These are phyloP conservation scores for Usnea hakonensis DNA, from an alignment of 495 filamentous ascomycete species.

Conservation along the genomic window DNA sequence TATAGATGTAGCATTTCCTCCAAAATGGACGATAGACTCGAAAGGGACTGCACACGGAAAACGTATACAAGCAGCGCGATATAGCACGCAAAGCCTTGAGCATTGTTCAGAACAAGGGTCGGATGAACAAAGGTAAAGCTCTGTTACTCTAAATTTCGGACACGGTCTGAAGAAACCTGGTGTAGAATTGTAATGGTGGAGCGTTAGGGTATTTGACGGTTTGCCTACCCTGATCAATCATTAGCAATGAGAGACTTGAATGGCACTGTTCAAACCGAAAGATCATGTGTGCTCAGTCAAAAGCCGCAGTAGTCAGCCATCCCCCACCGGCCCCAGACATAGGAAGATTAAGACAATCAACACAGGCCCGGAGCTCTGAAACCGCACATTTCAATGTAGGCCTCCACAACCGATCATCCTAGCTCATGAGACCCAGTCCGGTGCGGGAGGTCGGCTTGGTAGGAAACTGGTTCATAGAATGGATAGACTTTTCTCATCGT, in stretches of 20 bases:
- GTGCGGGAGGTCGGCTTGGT: constrained; percentile 76
- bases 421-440: constrained; percentile 48
- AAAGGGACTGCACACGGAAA: neutral
- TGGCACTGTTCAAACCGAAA: neutral
- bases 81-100: neutral
- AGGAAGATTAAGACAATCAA: constrained; percentile 51
- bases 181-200: neutral
- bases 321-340: constrained; percentile 41
- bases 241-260: neutral
- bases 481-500: constrained; percentile 99
- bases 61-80: neutral
- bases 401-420: constrained; percentile 91
- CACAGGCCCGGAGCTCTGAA: constrained; percentile 44
- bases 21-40: neutral
- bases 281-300: constrained; percentile 40
- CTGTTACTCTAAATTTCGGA: neutral
- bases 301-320: constrained; percentile 61
- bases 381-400: constrained; percentile 29
- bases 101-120: neutral
- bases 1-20: neutral
- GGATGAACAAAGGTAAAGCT: neutral
- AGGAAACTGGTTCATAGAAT: constrained; percentile 81
- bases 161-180: too few relatives aligned
- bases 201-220: neutral
- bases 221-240: neutral